Conservation (phyloP, 2,329 filamentous ascomycete species). For the Hymenoscyphus occultus region DNA sequence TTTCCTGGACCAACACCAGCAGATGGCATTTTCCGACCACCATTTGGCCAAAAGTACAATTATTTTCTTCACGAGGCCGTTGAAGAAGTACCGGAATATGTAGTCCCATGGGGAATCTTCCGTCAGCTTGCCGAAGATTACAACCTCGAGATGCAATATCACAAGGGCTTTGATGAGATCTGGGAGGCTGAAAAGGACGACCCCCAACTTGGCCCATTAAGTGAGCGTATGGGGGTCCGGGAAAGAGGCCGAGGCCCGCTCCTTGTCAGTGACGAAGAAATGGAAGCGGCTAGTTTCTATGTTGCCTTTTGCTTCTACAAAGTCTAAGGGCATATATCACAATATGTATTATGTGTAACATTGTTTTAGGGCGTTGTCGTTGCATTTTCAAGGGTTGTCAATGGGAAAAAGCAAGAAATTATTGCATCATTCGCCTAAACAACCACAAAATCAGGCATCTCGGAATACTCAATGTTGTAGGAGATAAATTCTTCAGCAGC, state of each 20-base stretch:
- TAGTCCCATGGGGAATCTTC: constrained; percentile 97
- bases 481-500: background rate
- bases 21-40: constrained; percentile 88
- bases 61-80: constrained; percentile 96
- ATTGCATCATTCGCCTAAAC: background rate
- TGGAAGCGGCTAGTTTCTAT: constrained; percentile 90
- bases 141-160: constrained; percentile 92
- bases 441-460: background rate
- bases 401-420: background rate
- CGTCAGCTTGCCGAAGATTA: constrained; percentile 93
- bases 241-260: constrained; percentile 63
- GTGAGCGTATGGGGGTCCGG: constrained; percentile 92
- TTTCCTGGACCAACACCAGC: constrained; percentile 80
- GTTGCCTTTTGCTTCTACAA: constrained; percentile 97
- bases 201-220: constrained; percentile 73
- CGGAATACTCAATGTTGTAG: background rate
- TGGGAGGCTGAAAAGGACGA: constrained; percentile 92
- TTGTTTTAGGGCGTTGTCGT: background rate
- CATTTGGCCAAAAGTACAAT: constrained; percentile 97
- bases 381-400: background rate
- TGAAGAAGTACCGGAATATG: constrained; percentile 93
- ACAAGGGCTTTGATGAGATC: constrained; percentile 85
- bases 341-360: background rate
- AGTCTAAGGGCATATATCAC: constrained; percentile 50
- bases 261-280: constrained; percentile 77